phyloP scores from a whole-genome alignment of 2,329 filamentous ascomycete genomes.

The Arthrobotrys sinensis region DNA sequence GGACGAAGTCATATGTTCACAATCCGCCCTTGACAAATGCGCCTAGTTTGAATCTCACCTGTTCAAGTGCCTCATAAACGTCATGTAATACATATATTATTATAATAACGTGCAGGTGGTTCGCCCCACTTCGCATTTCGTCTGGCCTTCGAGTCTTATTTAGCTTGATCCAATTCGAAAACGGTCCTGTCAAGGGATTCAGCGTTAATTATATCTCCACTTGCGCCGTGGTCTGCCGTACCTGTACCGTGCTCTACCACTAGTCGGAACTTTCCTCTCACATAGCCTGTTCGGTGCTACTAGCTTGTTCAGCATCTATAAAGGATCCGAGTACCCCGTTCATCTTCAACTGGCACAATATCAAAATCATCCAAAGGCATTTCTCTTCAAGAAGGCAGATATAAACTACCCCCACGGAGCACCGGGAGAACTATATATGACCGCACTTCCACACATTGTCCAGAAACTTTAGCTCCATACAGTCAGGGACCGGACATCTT shows the following conservation, averaged over 20 bases:
- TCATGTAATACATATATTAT: slow-evolving; percentile 62
- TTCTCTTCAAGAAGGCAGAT: slow-evolving; percentile 25
- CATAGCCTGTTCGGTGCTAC: slow-evolving; percentile 51
- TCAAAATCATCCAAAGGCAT: slow-evolving; percentile 41
- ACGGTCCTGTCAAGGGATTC: slow-evolving; percentile 61
- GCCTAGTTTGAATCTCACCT: slow-evolving; percentile 60
- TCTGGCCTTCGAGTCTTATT: slow-evolving; percentile 55
- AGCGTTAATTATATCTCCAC: slow-evolving; percentile 62
- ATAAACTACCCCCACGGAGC: slow-evolving; percentile 45
- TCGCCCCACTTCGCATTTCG: slow-evolving; percentile 59
- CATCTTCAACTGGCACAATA: slow-evolving; percentile 46
- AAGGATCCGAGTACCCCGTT: slow-evolving; percentile 59
- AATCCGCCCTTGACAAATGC: slow-evolving; percentile 60
- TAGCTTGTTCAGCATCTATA: slow-evolving; percentile 59
- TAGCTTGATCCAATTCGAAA: slow-evolving; percentile 59
- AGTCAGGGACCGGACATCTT: slow-evolving; percentile 10
- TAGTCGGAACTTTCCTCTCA: slow-evolving; percentile 60
- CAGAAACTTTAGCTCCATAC: slow-evolving; percentile 22
- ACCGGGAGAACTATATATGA: slow-evolving; percentile 34
- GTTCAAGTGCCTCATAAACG: slow-evolving; percentile 61
- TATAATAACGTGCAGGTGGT: slow-evolving; percentile 61
- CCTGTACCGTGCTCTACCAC: slow-evolving; percentile 60
- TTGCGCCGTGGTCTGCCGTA: slow-evolving; percentile 50
- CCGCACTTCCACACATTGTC: slow-evolving; percentile 20
- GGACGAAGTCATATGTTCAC: slow-evolving; percentile 60